phyloP scores from a whole-genome alignment of 805 yeast genomes.

The Saitoella complicata region DNA sequence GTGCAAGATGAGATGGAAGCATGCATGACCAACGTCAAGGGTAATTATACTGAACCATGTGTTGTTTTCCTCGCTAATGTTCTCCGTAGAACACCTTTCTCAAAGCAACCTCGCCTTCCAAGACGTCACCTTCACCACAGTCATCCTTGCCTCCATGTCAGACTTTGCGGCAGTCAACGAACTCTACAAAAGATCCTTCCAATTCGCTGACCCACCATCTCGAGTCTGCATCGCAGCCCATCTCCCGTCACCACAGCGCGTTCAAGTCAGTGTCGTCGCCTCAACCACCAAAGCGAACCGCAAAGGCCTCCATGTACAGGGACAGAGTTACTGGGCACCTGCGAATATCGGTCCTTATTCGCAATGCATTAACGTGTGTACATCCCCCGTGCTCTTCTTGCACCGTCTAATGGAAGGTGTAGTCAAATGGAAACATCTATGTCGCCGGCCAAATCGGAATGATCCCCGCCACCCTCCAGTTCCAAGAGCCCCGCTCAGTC shows the following conservation, averaged over 20 bases:
- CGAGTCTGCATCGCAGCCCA: slow-evolving; percentile 64
- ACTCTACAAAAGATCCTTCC: slow-evolving; percentile 41
- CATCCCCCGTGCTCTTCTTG: too few species aligned
- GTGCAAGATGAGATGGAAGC: neutral
- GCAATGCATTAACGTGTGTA: slow-evolving; percentile 44
- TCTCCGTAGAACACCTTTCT: too few species aligned
- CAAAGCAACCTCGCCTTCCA: slow-evolving; percentile 10
- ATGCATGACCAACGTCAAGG: too few species aligned
- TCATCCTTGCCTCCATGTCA: slow-evolving; percentile 48
- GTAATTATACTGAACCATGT: too few species aligned
- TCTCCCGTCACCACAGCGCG: slow-evolving; percentile 23
- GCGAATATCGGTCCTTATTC: slow-evolving; percentile 97
- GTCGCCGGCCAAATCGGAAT: slow-evolving; percentile 89
- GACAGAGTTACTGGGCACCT: slow-evolving; percentile 96
- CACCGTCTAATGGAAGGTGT: too few species aligned
- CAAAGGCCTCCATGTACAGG: slow-evolving; percentile 75
- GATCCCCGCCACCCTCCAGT: slow-evolving; percentile 51
- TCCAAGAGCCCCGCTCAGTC: slow-evolving; percentile 20
- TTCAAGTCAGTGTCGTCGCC: slow-evolving; percentile 45
- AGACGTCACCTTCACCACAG: slow-evolving; percentile 41
- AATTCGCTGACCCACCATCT: slow-evolving; percentile 55
- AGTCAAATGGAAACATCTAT: slow-evolving; percentile 29
- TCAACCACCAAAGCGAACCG: slow-evolving; percentile 25
- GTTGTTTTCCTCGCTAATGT: too few species aligned
- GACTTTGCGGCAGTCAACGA: slow-evolving; percentile 46